Base-by-base conservation (phyloP, 2,329 filamentous ascomycete genomes). In the Nigrospora oryzae region DNA sequence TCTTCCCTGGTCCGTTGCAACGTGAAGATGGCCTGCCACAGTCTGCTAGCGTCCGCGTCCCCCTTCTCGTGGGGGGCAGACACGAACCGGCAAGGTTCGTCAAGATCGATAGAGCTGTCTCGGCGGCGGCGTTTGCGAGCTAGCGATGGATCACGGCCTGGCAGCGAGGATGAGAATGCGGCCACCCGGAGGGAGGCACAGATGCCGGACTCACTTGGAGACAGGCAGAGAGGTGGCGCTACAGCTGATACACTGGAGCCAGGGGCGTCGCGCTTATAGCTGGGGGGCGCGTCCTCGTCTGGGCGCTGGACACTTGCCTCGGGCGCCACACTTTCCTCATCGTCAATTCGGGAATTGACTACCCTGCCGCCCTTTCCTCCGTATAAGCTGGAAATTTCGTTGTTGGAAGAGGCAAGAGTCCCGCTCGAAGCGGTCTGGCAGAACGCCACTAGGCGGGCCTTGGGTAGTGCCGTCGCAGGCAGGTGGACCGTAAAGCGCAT, bases 301-400 rank as follows among this genome's bases (percentile, higher is more conserved):
- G 33, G 13, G 15, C 15, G 5, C 13, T 5, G 32, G 13, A 11
- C 40, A 15, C 12, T 36, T 30, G 12, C 34, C 34, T 10, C 34
- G 34, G 34, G 13, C 14, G 34, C 34, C 5, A 16, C 15, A 36
- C 16, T 28, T n/a, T 43, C 35, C 10, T 23, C 15, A 15, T 38
- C 8, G 11, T 37, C 15, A 23, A 8, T n/a, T 13, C 32, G 14
- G 3, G 31, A 19, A 32, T 35, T 28, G 32, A 46, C 30, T 14
- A 42, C 12, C 34, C 30, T 6, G 14, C 44, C 44, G 11, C 44
- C 44, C 23, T 42, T 33, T 15, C 44, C 44, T 28, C 44, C 44
- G n/a, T 46, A 43, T 14, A 46, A 36, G 32, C 44, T 46, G 28
- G 31, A 13, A 23, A 46, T 28, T 6, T 42, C 37, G 15, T 42